These are phyloP conservation scores for Camptophora hylomeconis DNA, from an alignment of 2,329 filamentous ascomycete genomes.

Conservation along the genomic window DNA sequence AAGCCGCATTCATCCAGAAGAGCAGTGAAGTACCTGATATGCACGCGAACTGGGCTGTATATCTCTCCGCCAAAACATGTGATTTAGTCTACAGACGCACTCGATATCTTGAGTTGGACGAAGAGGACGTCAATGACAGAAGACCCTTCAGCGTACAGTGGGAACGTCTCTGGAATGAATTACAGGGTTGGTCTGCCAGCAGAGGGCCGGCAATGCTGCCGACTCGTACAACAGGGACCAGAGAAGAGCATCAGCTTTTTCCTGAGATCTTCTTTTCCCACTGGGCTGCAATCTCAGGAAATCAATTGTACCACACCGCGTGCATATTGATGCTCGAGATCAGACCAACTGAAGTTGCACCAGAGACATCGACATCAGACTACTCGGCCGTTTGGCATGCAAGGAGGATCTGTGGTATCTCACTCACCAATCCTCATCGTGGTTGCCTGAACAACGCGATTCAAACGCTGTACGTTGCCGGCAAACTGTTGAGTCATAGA, in stretches of 20 bases:
- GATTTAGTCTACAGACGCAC: constrained; percentile 39
- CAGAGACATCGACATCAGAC: constrained; percentile 26
- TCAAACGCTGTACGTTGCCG: constrained; percentile 45
- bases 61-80: constrained; percentile 39
- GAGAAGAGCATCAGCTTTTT: constrained; percentile 30
- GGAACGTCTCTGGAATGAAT: constrained; percentile 35
- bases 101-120: constrained; percentile 34
- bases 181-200: constrained; percentile 36
- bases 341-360: constrained; percentile 24
- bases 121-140: constrained; percentile 31
- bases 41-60: constrained; percentile 48
- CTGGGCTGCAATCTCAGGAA: constrained; percentile 43
- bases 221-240: background rate
- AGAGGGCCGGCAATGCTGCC: constrained; percentile 37
- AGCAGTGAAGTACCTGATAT: constrained; percentile 34
- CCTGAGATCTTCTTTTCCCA: constrained; percentile 40
- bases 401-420: constrained; percentile 43
- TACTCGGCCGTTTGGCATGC: constrained; percentile 49
- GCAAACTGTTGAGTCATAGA: constrained; percentile 39
- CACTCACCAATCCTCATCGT: constrained; percentile 41
- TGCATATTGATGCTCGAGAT: constrained; percentile 39
- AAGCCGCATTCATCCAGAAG: constrained; percentile 21
- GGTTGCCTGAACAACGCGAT: constrained; percentile 45
- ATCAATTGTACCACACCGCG: constrained; percentile 45
- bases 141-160: constrained; percentile 32